Evolutionary conservation across 2,329 filamentous ascomycete species (phyloP), one percentile per base, ranked within the genome.

Genomic region (Atkinsonella hypoxylon): DNA sequence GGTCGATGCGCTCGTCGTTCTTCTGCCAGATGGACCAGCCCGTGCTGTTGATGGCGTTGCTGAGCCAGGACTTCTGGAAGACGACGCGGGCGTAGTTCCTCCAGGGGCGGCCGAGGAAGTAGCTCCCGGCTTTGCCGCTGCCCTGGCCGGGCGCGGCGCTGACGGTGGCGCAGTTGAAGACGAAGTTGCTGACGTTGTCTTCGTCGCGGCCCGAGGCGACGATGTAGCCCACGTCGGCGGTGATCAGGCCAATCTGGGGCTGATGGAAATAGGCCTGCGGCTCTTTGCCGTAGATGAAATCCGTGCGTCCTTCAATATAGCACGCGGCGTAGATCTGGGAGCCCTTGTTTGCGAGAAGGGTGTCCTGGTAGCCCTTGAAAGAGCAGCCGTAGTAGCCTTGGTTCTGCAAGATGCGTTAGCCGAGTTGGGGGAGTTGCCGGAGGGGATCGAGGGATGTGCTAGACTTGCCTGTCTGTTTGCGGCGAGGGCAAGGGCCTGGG

Each of bases 331-430:
- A 77, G 47, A 75, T 66, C 59, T 78, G 73, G 43, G 65, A 61
- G n/a, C 73, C 72, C 15, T 57, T 53, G 54, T 73, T 65, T 5
- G 70, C 69, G 11, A 76, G 62, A 1, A 77, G 53, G 4, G 73
- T 77, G 57, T 77, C 73, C 56, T 77, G 73, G 59, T 67, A 76
- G 0, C 73, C 73, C 40, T 62, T 65, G 47, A 76, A 65, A 13
- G 64, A 59, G 54, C 70, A 69, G 15, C 66, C 74, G 53, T 76
- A 77, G 61, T 78, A 81, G 20, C 55, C 58, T 39, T 59, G 56
- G 49, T 59, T 31, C 48, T 49, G 15, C n/a, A 1, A 20, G 10
- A 12, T n/a, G 10, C 3, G n/a, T 42, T 42, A 22, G 39, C 39
- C 6, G 7, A n/a, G 15, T 7, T n/a, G 6, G 6, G 39, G 7